A percentile compares a stretch with the other conserved stretches of the same genome.
These are phyloP conservation scores for Madurella mycetomatis DNA, from an alignment of 2,329 filamentous ascomycete species.

Conservation along the genomic window DNA sequence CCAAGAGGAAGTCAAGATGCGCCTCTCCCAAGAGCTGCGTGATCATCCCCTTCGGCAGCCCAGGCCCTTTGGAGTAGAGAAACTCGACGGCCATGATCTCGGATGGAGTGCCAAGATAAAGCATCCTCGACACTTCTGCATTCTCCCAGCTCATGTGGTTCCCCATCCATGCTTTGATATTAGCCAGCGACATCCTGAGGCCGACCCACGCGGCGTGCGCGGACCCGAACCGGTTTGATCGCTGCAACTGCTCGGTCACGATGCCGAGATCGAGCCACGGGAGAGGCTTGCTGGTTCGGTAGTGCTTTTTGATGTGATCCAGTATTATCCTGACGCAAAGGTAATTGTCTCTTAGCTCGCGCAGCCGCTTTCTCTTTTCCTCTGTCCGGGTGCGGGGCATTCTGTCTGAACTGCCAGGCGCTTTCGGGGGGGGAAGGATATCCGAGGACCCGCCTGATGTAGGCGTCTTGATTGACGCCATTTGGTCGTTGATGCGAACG, in stretches of 20 bases:
- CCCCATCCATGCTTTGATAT: not conserved
- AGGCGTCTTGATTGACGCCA: not conserved
- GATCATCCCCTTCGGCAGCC: not conserved
- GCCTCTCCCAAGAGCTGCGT: not conserved
- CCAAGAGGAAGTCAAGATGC: slow-evolving; percentile 8
- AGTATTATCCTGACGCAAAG: slow-evolving; percentile 1
- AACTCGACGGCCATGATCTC: slow-evolving; percentile 10
- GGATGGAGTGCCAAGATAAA: slow-evolving; percentile 6
- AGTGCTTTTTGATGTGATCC: slow-evolving; percentile 5
- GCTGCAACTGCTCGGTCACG: slow-evolving; percentile 1
- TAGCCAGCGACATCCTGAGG: not conserved
- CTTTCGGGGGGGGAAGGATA: not conserved
- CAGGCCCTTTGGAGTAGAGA: not conserved
- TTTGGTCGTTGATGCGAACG: not conserved
- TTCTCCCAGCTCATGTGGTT: slow-evolving; percentile 1
- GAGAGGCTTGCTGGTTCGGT: not conserved
- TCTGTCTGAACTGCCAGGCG: too few species aligned
- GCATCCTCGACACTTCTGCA: slow-evolving; percentile 4
- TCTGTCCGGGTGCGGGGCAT: not conserved
- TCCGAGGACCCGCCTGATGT: not conserved
- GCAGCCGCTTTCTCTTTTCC: slow-evolving; percentile 5
- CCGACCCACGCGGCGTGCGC: not conserved
- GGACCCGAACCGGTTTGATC: not conserved
- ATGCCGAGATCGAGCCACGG: slow-evolving; percentile 10
- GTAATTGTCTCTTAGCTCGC: slow-evolving; percentile 3